Evolutionary conservation across 371 early-diverging fungal genomes (phyloP).

Genomic region (Apophysomyces trapeziformis): DNA sequence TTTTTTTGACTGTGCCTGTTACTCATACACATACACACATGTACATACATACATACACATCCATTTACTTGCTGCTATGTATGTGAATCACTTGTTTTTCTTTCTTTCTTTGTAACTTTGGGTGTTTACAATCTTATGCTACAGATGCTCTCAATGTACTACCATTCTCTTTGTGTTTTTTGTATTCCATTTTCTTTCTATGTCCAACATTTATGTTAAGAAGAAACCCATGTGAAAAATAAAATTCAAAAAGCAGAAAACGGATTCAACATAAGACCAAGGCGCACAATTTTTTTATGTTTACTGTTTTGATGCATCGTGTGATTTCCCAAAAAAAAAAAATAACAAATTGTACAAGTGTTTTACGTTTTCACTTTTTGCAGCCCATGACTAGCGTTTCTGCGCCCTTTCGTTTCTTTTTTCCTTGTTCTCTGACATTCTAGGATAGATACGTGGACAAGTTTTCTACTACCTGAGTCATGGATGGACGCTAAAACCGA

Average conservation of each 20-base stretch:
- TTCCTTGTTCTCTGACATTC: too few relatives aligned
- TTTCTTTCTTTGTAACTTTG: not conserved
- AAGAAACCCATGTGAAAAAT: conserved; percentile 10
- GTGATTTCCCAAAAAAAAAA: not conserved
- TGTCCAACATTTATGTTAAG: not conserved
- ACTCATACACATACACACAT: not conserved
- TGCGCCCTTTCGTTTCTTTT: not conserved
- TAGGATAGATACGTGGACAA: conserved; percentile 1
- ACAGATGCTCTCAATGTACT: not conserved
- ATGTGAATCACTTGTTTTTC: not conserved
- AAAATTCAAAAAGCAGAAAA: not conserved
- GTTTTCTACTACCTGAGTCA: not conserved
- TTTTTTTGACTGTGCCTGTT: not conserved
- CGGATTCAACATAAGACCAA: not conserved
- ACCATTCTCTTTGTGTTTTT: not conserved
- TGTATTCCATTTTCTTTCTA: not conserved
- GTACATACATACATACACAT: not conserved
- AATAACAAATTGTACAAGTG: not conserved
- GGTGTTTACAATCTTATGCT: not conserved
- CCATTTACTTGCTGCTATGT: not conserved
- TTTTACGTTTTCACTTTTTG: not conserved
- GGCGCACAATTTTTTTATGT: not conserved
- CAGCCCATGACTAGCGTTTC: not conserved
- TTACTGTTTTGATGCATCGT: not conserved
- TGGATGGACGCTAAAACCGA: not conserved